phyloP scores from a whole-genome alignment of 192 early-diverging fungal species.

The Jimgerdemannia flammicorona region DNA sequence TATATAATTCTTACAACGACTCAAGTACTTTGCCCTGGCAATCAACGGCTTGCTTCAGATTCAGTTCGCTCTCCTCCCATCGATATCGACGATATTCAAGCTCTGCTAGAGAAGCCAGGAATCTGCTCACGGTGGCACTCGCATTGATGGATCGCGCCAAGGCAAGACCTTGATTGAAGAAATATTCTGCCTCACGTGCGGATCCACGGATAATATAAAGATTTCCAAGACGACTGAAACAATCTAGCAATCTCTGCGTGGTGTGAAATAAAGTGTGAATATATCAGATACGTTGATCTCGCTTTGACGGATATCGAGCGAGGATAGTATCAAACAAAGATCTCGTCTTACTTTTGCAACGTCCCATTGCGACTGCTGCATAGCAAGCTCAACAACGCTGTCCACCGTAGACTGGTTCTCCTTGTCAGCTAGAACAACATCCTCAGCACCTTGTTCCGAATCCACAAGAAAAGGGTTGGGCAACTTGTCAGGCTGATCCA shows the following conservation, averaged over 20 bases:
- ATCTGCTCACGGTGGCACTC: conserved; percentile 27
- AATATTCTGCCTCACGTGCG: conserved; percentile 57
- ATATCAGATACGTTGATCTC: not conserved
- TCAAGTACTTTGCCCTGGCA: not conserved
- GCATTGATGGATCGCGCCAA: conserved; percentile 43
- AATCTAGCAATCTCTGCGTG: conserved; percentile 38
- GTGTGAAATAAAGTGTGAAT: conserved; percentile 3
- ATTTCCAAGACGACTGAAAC: conserved; percentile 42
- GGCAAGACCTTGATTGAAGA: conserved; percentile 50
- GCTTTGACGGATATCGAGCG: not conserved
- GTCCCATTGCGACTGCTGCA: conserved; percentile 27
- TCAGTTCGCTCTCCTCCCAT: conserved; percentile 38
- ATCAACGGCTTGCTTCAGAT: conserved; percentile 32
- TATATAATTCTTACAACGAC: conserved; percentile 5
- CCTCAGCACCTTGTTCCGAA: not conserved
- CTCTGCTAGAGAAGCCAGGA: conserved; percentile 52
- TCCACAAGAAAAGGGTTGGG: conserved; percentile 20
- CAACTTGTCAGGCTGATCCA: conserved; percentile 1
- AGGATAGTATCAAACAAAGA: not conserved
- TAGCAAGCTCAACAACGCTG: conserved; percentile 15
- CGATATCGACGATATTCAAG: conserved; percentile 41
- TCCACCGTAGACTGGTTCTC: conserved; percentile 1
- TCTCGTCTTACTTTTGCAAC: conserved; percentile 25
- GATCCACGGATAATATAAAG: conserved; percentile 57
- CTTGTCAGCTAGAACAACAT: conserved; percentile 5